Evolutionary conservation across 768 basidiomycete genomes (phyloP).

Genomic region (Termitomyces sp.): DNA sequence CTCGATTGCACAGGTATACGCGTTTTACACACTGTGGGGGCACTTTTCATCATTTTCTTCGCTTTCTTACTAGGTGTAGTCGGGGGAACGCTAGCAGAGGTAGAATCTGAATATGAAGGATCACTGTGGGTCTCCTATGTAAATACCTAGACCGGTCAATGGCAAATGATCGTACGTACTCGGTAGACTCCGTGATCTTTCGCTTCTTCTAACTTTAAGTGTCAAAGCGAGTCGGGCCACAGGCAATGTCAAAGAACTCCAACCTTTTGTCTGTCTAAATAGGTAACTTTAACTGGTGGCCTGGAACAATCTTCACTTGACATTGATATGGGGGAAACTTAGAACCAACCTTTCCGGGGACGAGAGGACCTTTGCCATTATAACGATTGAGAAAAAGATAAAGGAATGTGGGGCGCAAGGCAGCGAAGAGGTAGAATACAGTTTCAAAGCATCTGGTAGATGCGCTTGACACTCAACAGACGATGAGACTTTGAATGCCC

Average conservation of each 20-base stretch:
- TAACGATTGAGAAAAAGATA: neutral
- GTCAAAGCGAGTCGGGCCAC: slow-evolving; percentile 9
- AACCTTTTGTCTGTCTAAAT: slow-evolving; percentile 35
- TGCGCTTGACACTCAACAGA: neutral
- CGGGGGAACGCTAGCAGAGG: neutral
- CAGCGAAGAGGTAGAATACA: neutral
- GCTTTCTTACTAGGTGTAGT: neutral
- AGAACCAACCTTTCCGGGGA: slow-evolving; percentile 17
- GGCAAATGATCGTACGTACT: slow-evolving; percentile 10
- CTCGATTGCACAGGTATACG: neutral
- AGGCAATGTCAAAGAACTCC: slow-evolving; percentile 2
- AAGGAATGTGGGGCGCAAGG: slow-evolving; percentile 16
- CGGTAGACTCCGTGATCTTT: slow-evolving; percentile 15
- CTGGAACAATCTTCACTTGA: slow-evolving; percentile 4
- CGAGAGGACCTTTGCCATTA: slow-evolving; percentile 11
- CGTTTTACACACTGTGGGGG: slow-evolving; percentile 3
- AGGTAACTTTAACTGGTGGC: slow-evolving; percentile 25
- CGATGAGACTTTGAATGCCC: neutral
- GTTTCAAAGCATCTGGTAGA: neutral
- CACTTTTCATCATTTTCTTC: neutral
- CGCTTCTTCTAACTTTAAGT: slow-evolving; percentile 25
- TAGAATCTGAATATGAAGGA: slow-evolving; percentile 5
- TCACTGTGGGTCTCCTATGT: slow-evolving; percentile 8
- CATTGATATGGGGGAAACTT: neutral
- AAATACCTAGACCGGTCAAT: slow-evolving; percentile 1